Evolutionary conservation across 2,329 filamentous ascomycete genomes (phyloP).

Genomic region (Thielaviopsis euricoi): DNA sequence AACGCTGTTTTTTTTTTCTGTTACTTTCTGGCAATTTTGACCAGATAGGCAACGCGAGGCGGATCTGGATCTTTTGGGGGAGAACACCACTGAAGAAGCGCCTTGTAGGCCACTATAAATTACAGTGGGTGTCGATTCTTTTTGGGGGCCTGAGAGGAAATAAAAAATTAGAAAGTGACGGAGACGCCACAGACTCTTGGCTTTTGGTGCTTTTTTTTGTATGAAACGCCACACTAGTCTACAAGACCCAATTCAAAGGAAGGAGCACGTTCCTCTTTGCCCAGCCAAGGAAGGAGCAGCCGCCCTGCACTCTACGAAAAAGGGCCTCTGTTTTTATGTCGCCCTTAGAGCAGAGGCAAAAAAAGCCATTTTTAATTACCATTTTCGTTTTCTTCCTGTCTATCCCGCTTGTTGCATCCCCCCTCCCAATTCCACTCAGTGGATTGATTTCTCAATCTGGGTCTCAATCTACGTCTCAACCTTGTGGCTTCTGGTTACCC

Average conservation of each 20-base stretch:
- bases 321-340: no score
- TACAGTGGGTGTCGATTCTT: no score
- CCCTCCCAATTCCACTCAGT: no score
- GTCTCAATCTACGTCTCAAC: no score
- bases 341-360: no score
- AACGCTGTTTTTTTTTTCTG: neutral
- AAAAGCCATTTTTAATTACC: no score
- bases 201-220: neutral
- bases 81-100: neutral
- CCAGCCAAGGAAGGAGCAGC: constrained; percentile 6
- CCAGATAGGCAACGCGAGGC: constrained; percentile 11
- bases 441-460: no score
- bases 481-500: neutral
- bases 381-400: neutral
- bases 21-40: neutral
- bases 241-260: no score
- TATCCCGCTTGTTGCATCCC: no score
- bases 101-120: no score
- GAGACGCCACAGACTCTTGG: neutral
- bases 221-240: neutral
- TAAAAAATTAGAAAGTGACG: neutral
- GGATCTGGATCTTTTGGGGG: no score
- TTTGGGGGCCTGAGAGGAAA: no score
- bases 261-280: neutral
- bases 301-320: neutral